These are phyloP conservation scores for Pythium aristosporum DNA, from an alignment of 352 stramenopile genomes.

Conservation along the genomic window DNA sequence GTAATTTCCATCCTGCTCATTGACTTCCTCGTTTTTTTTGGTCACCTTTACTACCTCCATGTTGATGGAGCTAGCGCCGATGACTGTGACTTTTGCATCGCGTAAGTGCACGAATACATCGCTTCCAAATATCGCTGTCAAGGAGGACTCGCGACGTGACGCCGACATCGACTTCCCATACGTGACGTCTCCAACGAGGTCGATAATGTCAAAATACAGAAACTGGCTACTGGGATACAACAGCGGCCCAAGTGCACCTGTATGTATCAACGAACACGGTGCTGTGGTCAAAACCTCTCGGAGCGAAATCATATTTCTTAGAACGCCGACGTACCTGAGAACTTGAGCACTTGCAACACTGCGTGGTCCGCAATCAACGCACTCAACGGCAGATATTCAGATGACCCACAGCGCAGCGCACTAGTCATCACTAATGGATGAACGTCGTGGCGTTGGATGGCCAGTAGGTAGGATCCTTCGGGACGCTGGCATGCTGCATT, in stretches of 20 bases:
- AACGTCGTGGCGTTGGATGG: slow-evolving; percentile 3
- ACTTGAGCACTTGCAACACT: slow-evolving; percentile 30
- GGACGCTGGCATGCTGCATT: neutral
- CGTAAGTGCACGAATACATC: neutral
- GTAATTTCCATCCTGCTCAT: too few species aligned
- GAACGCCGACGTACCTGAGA: slow-evolving; percentile 5
- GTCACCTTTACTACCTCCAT: slow-evolving; percentile 19
- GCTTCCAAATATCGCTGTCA: slow-evolving; percentile 12
- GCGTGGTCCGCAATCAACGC: slow-evolving; percentile 34
- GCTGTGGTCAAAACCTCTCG: too few species aligned
- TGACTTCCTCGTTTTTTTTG: neutral
- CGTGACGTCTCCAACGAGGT: neutral
- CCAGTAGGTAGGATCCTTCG: neutral
- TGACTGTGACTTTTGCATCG: neutral
- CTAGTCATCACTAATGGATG: slow-evolving; percentile 16
- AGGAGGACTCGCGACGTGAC: neutral
- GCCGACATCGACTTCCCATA: neutral
- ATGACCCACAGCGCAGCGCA: slow-evolving; percentile 29
- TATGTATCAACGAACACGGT: neutral
- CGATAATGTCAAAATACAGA: slow-evolving; percentile 33
- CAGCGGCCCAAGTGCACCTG: slow-evolving; percentile 29
- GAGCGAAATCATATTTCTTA: too few species aligned
- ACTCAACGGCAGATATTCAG: slow-evolving; percentile 40
- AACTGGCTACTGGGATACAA: slow-evolving; percentile 30
- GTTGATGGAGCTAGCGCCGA: slow-evolving; percentile 7